phyloP scores from a whole-genome alignment of 352 stramenopile genomes.

The Phytophthora foliorum region DNA sequence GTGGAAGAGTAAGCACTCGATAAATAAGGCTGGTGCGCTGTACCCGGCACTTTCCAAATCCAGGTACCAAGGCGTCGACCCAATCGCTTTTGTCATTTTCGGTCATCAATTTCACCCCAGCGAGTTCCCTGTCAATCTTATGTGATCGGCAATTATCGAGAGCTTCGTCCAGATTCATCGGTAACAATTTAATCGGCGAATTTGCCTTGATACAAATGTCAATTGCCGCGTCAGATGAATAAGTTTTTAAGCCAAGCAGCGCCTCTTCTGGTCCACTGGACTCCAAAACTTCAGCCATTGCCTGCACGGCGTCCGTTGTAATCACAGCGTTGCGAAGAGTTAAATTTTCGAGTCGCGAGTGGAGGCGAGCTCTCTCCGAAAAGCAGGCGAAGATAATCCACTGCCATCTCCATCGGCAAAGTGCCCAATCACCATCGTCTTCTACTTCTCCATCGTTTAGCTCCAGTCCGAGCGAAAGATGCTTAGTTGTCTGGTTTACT shows the following conservation, averaged over 20 bases:
- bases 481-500: constrained; percentile 33
- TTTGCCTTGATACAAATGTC: constrained; percentile 28
- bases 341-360: constrained; percentile 32
- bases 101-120: constrained; percentile 16
- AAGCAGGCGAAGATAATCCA: constrained; percentile 41
- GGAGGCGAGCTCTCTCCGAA: constrained; percentile 37
- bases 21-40: constrained; percentile 9
- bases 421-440: constrained; percentile 14
- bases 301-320: constrained; percentile 26
- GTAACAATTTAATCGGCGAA: constrained; percentile 12
- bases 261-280: constrained; percentile 30
- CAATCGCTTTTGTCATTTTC: constrained; percentile 2
- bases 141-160: constrained; percentile 5
- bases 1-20: constrained; percentile 16
- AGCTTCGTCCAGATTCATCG: constrained; percentile 20
- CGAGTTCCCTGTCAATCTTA: constrained; percentile 23
- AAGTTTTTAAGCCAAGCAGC: constrained; percentile 12
- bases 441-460: constrained; percentile 18
- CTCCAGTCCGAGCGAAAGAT: constrained; percentile 29
- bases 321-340: constrained; percentile 28
- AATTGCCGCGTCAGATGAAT: constrained; percentile 4
- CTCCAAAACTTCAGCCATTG: constrained; percentile 31
- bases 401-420: constrained; percentile 36
- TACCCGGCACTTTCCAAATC: constrained; percentile 34
- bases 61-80: constrained; percentile 27